These are phyloP conservation scores for Myxozyma lipomycoides DNA, from an alignment of 805 yeast genomes.

Conservation along the genomic window DNA sequence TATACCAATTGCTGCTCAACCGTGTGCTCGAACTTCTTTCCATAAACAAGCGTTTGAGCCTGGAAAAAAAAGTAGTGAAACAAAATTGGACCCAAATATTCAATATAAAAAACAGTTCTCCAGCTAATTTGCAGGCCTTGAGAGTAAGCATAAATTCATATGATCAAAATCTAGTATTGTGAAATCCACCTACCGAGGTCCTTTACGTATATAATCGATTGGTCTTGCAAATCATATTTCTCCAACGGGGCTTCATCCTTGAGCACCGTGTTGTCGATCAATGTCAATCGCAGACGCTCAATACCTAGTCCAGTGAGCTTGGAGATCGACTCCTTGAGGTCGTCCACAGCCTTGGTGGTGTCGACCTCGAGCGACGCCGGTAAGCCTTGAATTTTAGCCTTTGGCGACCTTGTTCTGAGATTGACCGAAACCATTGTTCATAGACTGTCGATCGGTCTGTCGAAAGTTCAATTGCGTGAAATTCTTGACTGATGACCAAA, in stretches of 20 bases:
- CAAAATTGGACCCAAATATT: conserved; percentile 84
- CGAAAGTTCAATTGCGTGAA: too few species aligned
- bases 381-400: conserved; percentile 29
- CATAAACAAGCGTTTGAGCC: conserved; percentile 39
- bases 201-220: conserved; percentile 56
- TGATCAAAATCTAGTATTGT: neutral
- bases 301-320: conserved; percentile 44
- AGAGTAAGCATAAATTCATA: neutral
- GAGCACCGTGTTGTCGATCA: conserved; percentile 24
- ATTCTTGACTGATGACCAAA: too few species aligned
- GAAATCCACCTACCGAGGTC: conserved; percentile 59
- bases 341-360: conserved; percentile 43
- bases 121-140: conserved; percentile 73
- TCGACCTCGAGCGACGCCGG: conserved; percentile 34
- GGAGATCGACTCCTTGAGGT: conserved; percentile 46
- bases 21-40: conserved; percentile 41
- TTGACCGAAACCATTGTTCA: conserved; percentile 23
- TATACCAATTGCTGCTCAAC: conserved; percentile 52
- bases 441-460: too few species aligned
- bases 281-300: conserved; percentile 56
- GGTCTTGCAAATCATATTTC: conserved; percentile 26
- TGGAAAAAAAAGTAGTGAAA: conserved; percentile 69
- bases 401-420: conserved; percentile 30
- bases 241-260: conserved; percentile 15
- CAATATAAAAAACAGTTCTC: conserved; percentile 84